Evolutionary conservation across 2,329 filamentous ascomycete species (phyloP).

Genomic region (Botrytis sinoallii): DNA sequence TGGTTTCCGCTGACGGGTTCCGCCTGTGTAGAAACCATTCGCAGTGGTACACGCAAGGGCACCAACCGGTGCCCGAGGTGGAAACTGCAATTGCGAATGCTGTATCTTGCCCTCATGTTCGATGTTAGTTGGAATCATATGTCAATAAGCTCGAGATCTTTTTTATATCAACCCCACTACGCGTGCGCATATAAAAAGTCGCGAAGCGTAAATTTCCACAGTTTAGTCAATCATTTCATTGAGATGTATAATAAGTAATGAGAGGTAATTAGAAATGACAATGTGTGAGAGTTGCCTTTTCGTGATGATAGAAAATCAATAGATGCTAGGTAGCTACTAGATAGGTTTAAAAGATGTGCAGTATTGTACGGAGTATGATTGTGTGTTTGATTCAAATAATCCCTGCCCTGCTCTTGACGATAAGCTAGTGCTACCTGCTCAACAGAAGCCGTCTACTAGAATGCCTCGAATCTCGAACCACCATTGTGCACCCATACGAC

Average conservation of each 20-base stretch:
- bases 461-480: no score
- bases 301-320: neutral
- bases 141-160: neutral
- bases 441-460: neutral
- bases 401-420: neutral
- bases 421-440: neutral
- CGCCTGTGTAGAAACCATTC: neutral
- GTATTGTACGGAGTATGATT: neutral
- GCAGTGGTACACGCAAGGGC: neutral
- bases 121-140: neutral
- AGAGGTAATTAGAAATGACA: neutral
- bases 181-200: neutral
- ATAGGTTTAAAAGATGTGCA: neutral
- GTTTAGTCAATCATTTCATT: neutral
- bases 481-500: neutral
- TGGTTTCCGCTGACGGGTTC: neutral
- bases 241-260: neutral
- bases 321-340: neutral
- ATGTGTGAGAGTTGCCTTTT: neutral
- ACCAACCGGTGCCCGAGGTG: neutral
- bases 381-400: neutral
- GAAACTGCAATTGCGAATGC: neutral
- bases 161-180: neutral
- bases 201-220: neutral
- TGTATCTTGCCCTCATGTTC: neutral